Conservation (phyloP, 305 asterid genomes). For the Fraxinus angustifolia region DNA sequence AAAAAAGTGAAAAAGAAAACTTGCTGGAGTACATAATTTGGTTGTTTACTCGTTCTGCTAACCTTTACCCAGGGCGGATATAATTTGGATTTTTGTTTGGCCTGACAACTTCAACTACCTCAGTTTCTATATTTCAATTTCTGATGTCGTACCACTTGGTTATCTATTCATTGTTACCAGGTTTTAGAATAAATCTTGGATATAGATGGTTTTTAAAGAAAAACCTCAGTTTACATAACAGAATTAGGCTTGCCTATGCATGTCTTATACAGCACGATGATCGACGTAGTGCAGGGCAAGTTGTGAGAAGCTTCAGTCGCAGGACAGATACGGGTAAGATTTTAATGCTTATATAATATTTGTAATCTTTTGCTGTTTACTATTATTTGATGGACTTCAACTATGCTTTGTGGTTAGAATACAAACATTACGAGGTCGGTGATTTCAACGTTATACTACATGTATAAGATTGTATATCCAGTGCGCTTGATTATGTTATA, state of each 20-base stretch:
- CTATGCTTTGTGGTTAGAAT: background rate
- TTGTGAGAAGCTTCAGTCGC: constrained; percentile 53
- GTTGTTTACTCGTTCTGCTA: constrained; percentile 10
- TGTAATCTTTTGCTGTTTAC: too few relatives aligned
- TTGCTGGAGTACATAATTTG: background rate
- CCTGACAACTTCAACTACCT: constrained; percentile 43
- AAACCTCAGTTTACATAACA: constrained; percentile 49
- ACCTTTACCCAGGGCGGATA: constrained; percentile 23
- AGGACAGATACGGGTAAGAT: constrained; percentile 49
- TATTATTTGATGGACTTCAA: background rate
- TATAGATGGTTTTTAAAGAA: background rate
- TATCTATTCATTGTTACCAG: background rate
- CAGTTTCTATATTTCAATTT: background rate
- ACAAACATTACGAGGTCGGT: background rate
- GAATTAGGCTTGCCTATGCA: constrained; percentile 77
- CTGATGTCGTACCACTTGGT: background rate
- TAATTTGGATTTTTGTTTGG: constrained; percentile 43
- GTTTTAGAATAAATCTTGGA: background rate
- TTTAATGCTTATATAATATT: too few relatives aligned
- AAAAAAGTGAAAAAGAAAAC: background rate
- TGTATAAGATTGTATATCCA: background rate
- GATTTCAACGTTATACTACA: constrained; percentile 13
- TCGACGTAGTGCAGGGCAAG: constrained; percentile 66
- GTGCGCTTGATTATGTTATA: background rate
- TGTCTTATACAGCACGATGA: constrained; percentile 95